These are phyloP conservation scores for Fragilariopsis cylindrus DNA, from an alignment of 108 stramenopile species.

Conservation along the genomic window DNA sequence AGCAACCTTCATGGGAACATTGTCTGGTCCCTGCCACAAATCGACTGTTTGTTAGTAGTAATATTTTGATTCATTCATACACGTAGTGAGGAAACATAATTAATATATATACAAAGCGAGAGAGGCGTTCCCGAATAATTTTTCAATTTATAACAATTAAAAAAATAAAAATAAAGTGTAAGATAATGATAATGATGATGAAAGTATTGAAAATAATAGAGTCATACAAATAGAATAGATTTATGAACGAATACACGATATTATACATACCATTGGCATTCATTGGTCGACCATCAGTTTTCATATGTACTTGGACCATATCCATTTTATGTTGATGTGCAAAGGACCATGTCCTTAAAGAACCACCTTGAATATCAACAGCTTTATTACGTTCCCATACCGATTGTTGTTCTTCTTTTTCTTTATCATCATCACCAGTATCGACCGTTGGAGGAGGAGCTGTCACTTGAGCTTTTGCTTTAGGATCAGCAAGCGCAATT, in stretches of 20 bases:
- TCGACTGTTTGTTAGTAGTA: slow-evolving; percentile 29
- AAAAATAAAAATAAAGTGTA: background rate
- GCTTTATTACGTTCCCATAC: slow-evolving; percentile 9
- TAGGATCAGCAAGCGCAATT: background rate
- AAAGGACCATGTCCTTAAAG: slow-evolving; percentile 28
- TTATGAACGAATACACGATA: background rate
- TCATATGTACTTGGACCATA: slow-evolving; percentile 45
- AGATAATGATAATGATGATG: background rate
- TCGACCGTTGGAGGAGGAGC: slow-evolving; percentile 1
- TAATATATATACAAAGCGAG: background rate
- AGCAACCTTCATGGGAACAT: slow-evolving; percentile 67
- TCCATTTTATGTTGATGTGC: slow-evolving; percentile 10
- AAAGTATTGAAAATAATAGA: background rate
- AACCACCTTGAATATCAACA: slow-evolving; percentile 20
- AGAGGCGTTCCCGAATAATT: background rate
- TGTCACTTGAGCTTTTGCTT: background rate
- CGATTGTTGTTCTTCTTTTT: background rate
- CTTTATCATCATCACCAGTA: background rate
- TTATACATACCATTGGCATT: slow-evolving; percentile 42
- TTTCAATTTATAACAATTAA: background rate
- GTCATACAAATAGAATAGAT: background rate
- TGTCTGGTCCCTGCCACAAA: slow-evolving; percentile 72
- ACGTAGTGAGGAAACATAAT: too few species aligned
- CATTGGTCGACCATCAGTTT: slow-evolving; percentile 71
- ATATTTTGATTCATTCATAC: too few species aligned